Evolutionary conservation across 805 yeast genomes (phyloP).

Genomic region (Groenewaldozyma salmanticensis): DNA sequence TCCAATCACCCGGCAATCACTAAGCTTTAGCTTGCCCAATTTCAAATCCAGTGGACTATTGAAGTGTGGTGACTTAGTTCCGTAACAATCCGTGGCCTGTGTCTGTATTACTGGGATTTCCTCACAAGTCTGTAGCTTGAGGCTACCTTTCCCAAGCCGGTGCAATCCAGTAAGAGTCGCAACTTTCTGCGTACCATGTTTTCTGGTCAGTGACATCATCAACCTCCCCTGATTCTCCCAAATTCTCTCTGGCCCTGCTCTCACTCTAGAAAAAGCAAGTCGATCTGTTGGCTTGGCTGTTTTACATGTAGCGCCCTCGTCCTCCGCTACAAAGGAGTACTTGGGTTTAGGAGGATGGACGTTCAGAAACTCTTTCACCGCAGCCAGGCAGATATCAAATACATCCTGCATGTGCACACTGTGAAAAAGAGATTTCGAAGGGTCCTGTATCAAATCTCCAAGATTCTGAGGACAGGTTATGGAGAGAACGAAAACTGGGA

Average conservation of each 20-base stretch:
- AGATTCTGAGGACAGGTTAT: neutral
- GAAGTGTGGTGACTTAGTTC: neutral
- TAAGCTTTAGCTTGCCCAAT: conserved; percentile 8
- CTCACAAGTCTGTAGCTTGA: neutral
- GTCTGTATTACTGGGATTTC: conserved; percentile 1
- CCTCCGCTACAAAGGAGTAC: neutral
- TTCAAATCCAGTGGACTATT: conserved; percentile 2
- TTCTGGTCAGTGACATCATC: neutral
- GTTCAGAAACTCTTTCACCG: neutral
- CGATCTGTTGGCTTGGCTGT: neutral
- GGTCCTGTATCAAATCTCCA: conserved; percentile 1
- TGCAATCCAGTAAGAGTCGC: too few relatives aligned
- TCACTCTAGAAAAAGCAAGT: neutral
- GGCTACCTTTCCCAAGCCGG: too few relatives aligned
- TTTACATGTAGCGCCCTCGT: too few relatives aligned
- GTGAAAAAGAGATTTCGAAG: neutral
- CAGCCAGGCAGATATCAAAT: neutral
- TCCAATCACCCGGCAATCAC: conserved; percentile 14
- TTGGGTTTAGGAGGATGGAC: neutral
- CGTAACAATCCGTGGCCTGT: conserved; percentile 1
- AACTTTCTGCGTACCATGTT: too few relatives aligned
- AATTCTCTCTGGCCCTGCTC: neutral
- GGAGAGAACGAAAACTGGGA: neutral
- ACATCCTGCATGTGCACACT: neutral
- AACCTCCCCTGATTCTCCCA: neutral